Percentiles rank a stretch among this genome's conserved stretches.
These are phyloP conservation scores for Auxenochlorella protothecoides DNA, from an alignment of 139 green algal species.

Conservation along the genomic window DNA sequence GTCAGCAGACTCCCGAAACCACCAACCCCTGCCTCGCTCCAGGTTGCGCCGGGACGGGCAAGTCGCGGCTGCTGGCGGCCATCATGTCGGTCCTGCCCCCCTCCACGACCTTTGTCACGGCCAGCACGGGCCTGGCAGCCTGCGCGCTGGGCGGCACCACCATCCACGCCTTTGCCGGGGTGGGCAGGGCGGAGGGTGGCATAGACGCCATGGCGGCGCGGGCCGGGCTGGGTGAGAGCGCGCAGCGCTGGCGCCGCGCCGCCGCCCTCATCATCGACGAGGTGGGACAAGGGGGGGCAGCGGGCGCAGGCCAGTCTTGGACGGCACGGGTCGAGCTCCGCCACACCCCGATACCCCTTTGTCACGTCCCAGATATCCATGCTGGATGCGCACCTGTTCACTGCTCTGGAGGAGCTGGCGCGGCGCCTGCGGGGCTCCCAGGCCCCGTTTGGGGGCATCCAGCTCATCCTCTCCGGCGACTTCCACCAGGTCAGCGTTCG, in stretches of 20 bases:
- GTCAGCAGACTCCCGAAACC: not conserved
- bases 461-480: constrained; percentile 60
- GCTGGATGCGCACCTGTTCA: constrained; percentile 40
- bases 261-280: constrained; percentile 49
- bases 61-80: constrained; percentile 47
- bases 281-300: constrained; percentile 6
- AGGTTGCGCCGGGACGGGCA: constrained; percentile 54
- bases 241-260: constrained; percentile 28
- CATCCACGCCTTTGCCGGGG: constrained; percentile 47
- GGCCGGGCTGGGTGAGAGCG: constrained; percentile 1
- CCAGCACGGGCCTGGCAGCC: constrained; percentile 36
- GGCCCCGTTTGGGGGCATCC: constrained; percentile 52
- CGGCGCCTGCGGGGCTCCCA: constrained; percentile 15
- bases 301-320: not conserved
- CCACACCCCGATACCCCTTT: not conserved
- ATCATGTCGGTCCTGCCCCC: constrained; percentile 26
- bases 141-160: constrained; percentile 40
- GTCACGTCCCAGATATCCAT: constrained; percentile 36
- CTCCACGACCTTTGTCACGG: constrained; percentile 29
- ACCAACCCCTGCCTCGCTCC: not conserved
- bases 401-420: constrained; percentile 33
- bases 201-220: constrained; percentile 7
- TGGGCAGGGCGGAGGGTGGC: constrained; percentile 22
- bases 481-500: constrained; percentile 34
- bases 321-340: not conserved